Evolutionary conservation across 2,329 filamentous ascomycete genomes (phyloP), one percentile per base, ranked within the genome.

Genomic region (Sclerotinia borealis): DNA sequence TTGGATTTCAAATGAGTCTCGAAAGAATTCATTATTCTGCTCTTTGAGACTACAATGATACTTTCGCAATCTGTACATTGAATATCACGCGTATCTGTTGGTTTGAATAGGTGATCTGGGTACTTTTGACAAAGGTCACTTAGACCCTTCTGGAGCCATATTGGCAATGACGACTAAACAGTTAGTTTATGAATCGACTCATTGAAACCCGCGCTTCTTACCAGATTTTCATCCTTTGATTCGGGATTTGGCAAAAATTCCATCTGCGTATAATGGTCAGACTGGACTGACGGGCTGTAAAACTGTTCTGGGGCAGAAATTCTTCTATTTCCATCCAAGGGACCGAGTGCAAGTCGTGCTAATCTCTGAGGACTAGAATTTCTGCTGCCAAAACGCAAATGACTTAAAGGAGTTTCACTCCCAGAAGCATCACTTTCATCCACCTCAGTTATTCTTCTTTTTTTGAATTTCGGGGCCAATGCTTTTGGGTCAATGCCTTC

Each of bases 401-500:
- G 22, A 15, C 50, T 41, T 31, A 37, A 11, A 52, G 29, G 41
- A 22, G 39, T 45, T 8, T 47, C 50, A 13, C 56, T 39, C 1
- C 29, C 59, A 25, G 59, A 62, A 19, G 29, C 41, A 48, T 62
- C 59, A 39, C 59, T 62, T 43, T 56, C 59, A 11, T 45, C 41
- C 10, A 62, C 50, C 29, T 62, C 50, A 8, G 51, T 47, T 43
- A 62, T 51, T 39, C 50, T 62, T 29, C 59, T 41, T 37, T 48
- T 62, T 47, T 36, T 62, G 4, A 47, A 45, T 25, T 34, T 54
- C 3, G 59, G 50, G 4, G 31, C 59, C 31, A 56, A 48, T 36
- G 41, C 50, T 56, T 62, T 56, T 22, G 50, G 59, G 31, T 56
- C 59, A 37, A 62, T 62, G 17, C 59, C 50, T 4, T 49, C 50